Base-by-base conservation (phyloP, 2,329 filamentous ascomycete species). In the Hortaea sp. region DNA sequence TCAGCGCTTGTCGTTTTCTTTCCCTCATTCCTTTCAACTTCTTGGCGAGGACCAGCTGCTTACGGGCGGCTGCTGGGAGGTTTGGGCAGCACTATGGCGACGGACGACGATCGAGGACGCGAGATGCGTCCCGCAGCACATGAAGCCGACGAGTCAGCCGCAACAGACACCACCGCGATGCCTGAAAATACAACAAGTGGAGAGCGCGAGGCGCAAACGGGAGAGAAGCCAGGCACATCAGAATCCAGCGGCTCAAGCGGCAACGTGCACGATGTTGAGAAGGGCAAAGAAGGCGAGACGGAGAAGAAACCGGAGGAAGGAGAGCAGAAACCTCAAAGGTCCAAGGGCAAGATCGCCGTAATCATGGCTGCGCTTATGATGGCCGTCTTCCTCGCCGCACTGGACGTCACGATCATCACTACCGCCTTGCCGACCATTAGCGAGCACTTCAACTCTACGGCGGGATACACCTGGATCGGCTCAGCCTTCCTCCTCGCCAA, bases 391-490 rank as follows among this genome's bases (percentile, higher is more conserved):
- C 69, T 81, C 28, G 76, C 77, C 7, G 78, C 78, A 30, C 62
- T 81, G 37, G 78, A 81, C 55, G 77, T 79, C 60, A 79, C 78
- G 0, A 81, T 81, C 52, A 70, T 82, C 44, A 76, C 78, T 0
- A 81, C 79, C 3, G 77, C 78, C 2, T 64, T 81, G 0, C 78
- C 79, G 0, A 79, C 77, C 1, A 81, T 82, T 44, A 69, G 71
- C 11, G 67, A 72, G 49, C 63, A 75, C 31, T 76, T 78, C 55
- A 62, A 74, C 12, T 73, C 71, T 5, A 63, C 67, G 4, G 59
- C 66, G 9, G 73, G 71, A 13, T 76, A 76, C 51, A 71, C 68
- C 5, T 78, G 75, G 75, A 70, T 78, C 31, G 74, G 74, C 11
- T 69, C 66, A 27, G 69, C 73, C 6, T 77, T 75, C 49, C 57